Percentiles rank a stretch among this genome's conserved stretches.
Evolutionary conservation across 495 filamentous ascomycete species (phyloP).

Genomic region (Aspergillus biplanus): DNA sequence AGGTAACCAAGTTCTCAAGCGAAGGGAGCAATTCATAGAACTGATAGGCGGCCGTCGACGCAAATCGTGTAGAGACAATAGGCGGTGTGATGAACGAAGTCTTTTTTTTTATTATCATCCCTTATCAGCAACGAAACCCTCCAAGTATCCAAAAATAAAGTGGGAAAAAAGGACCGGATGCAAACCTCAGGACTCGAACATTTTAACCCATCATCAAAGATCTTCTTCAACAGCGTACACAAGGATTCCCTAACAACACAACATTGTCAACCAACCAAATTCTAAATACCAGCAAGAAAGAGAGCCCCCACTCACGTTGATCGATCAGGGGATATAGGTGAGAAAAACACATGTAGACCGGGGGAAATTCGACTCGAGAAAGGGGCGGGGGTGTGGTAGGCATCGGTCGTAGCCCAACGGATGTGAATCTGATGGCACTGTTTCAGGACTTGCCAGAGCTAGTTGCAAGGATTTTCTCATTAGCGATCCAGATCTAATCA

Average conservation of each 20-base stretch:
- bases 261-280: slow-evolving; percentile 18
- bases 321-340: slow-evolving; percentile 47
- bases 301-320: slow-evolving; percentile 36
- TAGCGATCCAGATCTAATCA: neutral
- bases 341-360: slow-evolving; percentile 84
- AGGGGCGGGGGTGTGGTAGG: slow-evolving; percentile 65
- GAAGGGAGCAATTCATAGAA: slow-evolving; percentile 66
- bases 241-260: slow-evolving; percentile 51
- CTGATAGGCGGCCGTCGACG: slow-evolving; percentile 66
- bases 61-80: slow-evolving; percentile 65
- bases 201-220: slow-evolving; percentile 61
- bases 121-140: neutral
- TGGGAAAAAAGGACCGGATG: neutral
- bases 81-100: slow-evolving; percentile 68
- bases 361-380: slow-evolving; percentile 74
- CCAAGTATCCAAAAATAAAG: neutral
- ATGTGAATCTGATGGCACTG: slow-evolving; percentile 76
- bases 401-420: slow-evolving; percentile 67
- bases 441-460: slow-evolving; percentile 66
- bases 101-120: slow-evolving; percentile 34
- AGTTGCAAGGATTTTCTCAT: neutral
- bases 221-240: slow-evolving; percentile 62
- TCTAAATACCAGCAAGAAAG: neutral
- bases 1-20: slow-evolving; percentile 58
- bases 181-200: slow-evolving; percentile 56